Percentiles rank a stretch among this genome's conserved stretches.
Conservation (phyloP, 371 early-diverging fungal genomes). For the Syncephalis plumigaleata region DNA sequence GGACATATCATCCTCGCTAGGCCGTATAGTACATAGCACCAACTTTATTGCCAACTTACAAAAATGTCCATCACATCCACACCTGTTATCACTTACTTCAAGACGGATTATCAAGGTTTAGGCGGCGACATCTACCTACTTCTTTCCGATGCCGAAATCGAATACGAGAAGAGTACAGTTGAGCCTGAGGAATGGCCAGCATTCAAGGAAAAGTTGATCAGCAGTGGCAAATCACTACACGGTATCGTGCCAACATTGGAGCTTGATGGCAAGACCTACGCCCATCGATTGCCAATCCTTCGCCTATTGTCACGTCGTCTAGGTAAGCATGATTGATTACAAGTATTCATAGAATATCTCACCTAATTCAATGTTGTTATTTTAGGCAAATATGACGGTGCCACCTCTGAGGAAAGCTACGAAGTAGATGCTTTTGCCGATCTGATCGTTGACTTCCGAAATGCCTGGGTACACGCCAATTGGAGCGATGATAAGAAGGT, state of each 20-base stretch:
- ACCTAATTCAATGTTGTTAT: neutral
- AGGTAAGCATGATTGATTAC: neutral
- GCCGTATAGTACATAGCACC: too few species aligned
- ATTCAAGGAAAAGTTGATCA: neutral
- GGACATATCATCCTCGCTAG: too few species aligned
- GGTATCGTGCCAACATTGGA: neutral
- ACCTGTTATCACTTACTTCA: too few species aligned
- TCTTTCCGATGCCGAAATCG: neutral
- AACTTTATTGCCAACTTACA: too few species aligned
- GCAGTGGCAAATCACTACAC: neutral
- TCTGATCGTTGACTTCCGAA: neutral
- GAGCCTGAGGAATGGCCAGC: neutral
- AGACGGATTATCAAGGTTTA: neutral
- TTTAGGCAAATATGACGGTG: neutral
- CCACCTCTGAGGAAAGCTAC: neutral
- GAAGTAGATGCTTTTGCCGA: neutral
- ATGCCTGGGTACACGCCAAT: neutral
- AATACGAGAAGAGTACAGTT: neutral
- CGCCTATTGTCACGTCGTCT: neutral
- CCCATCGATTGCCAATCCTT: neutral
- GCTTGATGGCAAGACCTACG: neutral
- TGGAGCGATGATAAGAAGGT: neutral
- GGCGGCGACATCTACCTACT: neutral
- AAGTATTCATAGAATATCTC: too few species aligned
- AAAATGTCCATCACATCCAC: too few species aligned